Base-by-base conservation (phyloP, 768 basidiomycete genomes). In the Suillus ampliporus region DNA sequence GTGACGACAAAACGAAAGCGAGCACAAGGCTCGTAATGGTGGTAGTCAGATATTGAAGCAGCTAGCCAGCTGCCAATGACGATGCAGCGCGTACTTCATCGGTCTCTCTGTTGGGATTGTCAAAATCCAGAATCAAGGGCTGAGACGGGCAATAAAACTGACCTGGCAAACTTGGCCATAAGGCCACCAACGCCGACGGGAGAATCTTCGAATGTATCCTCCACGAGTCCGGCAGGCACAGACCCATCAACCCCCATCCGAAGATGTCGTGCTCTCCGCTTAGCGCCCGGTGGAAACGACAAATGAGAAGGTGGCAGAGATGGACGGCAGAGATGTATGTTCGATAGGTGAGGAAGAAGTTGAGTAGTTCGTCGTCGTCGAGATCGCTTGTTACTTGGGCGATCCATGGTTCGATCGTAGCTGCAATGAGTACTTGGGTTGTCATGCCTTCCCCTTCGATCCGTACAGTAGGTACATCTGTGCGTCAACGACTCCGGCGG, bases 131-230 rank as follows among this genome's bases (percentile, higher is more conserved):
- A n/a, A 35, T 4, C 8, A 0, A 15, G 15, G 21, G 44, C 41
- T 47, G 40, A 17, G 44, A 23, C 38, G 21, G 41, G 35, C 1
- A 28, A 50, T 2, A 53, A 23, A n/a, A 21, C 74, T 47, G 61
- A 93, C 94, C 88, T 87, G 38, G 91, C 85, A 74, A 97, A 98
- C 71, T 94, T 92, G 59, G 93, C 89, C 95, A 97, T 96, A 47
- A 97, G 80, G 21, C 95, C 95, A 63, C 91, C 94, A 56, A 94
- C 94, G 64, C 93, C 92, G 53, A 89, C 78, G 43, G 86, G 82
- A 28, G 84, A 83, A n/a, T 75, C 77, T 38, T 82, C 79, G 50
- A 61, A 61, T 38, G 65, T 63, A 66, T 75, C 76, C 48, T 79
- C 73, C 65, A 73, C 69, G 58, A 72, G 66, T 21, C 37, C 53